Evolutionary conservation across 768 basidiomycete genomes (phyloP), one percentile per base, ranked within the genome.

Genomic region (Boletus barrowsii): DNA sequence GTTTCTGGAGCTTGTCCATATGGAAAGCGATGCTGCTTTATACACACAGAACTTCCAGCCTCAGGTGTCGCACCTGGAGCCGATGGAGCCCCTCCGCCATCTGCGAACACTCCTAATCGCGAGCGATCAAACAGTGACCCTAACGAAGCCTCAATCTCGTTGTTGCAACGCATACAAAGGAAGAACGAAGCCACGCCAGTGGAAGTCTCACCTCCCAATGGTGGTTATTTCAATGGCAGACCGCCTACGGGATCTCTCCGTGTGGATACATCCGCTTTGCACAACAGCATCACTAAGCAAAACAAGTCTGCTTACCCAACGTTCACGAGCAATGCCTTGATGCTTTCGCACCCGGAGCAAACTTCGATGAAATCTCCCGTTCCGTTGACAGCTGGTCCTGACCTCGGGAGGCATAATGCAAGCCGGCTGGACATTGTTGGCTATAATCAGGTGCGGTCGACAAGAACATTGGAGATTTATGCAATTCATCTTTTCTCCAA

Each of bases 1-100:
- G 87, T 93, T 13, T 93, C 91, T 44, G 92, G 92, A 26, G 91
- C 92, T 17, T 94, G 92, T 67, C 92, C 92, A 0, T 94, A 94
- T 60, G 92, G 93, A 49, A 93, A 93, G 71, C 76, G 92, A 53
- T 94, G 92, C 71, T 94, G 92, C 75, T 94, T 94, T 79, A 93
- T 94, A 63, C 92, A 94, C 65, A 93, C 92, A 3, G 90, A 90
- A 64, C 77, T 91, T 42, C 88, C 90, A 17, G 76, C 78, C 42
- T 76, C 81, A n/a, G 85, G 82, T 26, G 74, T 76, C 18, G 74
- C 81, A 42, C 80, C 81, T 52, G 80, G 80, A 44, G 76, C 80
- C 35, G 79, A 77, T 33, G 77, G 77, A 26, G 71, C 77, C 26
- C 76, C 83, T 36, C 83, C 81, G 33, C 79, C 82, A 46, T 76